Evolutionary conservation across 2,329 filamentous ascomycete genomes (phyloP), one percentile per base, ranked within the genome.

Genomic region (Hypoxylon sp.): DNA sequence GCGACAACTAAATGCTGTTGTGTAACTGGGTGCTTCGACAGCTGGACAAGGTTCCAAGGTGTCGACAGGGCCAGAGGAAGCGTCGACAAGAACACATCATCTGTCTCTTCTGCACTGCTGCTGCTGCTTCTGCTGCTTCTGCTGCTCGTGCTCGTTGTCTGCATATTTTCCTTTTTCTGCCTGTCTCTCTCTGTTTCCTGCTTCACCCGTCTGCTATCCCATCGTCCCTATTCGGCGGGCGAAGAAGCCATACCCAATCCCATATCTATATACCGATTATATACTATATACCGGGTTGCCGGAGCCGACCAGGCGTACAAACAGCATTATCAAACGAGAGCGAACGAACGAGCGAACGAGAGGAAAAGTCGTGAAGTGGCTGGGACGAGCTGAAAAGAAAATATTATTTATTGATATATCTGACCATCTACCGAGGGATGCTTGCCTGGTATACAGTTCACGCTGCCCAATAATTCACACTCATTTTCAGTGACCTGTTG

Each of bases 1-100:
- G 67, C 67, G 67, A 69, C 69, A 70, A 68, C 63, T 65, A 69
- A 60, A 71, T 60, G 32, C 69, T 72, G 69, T 67, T 62, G 67
- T 70, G 67, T 60, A 68, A 68, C 67, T 72, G 69, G 67, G 46
- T 71, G 62, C 54, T 65, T 67, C 63, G 58, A 70, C 68, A 70
- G 68, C 67, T 71, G 67, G 64, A 66, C 69, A 69, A 55, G 64
- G 63, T 65, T 62, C 39, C 54, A 64, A 62, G 55, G 37, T 62
- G 56, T 51, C 31, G 51, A 68, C 27, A 55, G 37, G 39, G 55
- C 62, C 58, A 69, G 63, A 56, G 50, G 47, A 46, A 60, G 53
- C 55, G 44, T 55, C 61, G 67, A 61, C 53, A 67, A 67, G 67
- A 70, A 56, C 68, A 70, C 68, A 70, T 67, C 65, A 70, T 64